Percentiles rank a stretch among this genome's conserved stretches.
phyloP scores from a whole-genome alignment of 1,284 basidiomycete genomes.

The Moesziomyces globuligerus region DNA sequence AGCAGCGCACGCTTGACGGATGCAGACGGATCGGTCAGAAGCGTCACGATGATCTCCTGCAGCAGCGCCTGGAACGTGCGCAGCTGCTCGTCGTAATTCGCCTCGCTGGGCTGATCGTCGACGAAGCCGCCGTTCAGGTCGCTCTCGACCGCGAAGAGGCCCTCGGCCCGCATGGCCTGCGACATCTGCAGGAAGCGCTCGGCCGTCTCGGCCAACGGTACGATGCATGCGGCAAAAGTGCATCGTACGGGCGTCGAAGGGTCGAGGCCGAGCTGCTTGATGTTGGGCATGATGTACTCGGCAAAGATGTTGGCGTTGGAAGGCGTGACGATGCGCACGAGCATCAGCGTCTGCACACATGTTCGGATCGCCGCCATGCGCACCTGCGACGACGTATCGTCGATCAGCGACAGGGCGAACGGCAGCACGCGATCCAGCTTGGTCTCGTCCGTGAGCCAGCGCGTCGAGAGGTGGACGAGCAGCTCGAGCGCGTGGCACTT shows the following conservation, averaged over 20 bases:
- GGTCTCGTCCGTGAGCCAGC: conserved; percentile 88
- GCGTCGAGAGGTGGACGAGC: conserved; percentile 80
- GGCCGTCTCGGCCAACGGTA: conserved; percentile 83
- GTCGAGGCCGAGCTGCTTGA: conserved; percentile 82
- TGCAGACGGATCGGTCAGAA: conserved; percentile 71
- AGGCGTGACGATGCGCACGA: conserved; percentile 86
- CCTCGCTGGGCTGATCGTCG: conserved; percentile 44
- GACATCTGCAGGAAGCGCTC: conserved; percentile 89
- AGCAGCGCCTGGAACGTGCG: conserved; percentile 85
- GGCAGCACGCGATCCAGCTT: conserved; percentile 94
- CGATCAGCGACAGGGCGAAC: conserved; percentile 86
- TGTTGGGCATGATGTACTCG: conserved; percentile 93
- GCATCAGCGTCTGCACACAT: conserved; percentile 83
- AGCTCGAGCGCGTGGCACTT: conserved; percentile 87
- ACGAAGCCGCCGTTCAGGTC: conserved; percentile 75
- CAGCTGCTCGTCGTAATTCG: conserved; percentile 69
- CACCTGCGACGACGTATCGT: conserved; percentile 84
- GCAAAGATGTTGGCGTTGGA: conserved; percentile 86
- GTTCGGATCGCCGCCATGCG: conserved; percentile 77
- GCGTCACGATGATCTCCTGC: conserved; percentile 85
- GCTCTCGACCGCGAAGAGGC: conserved; percentile 76
- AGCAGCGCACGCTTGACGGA: conserved; percentile 73
- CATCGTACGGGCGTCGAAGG: conserved; percentile 86
- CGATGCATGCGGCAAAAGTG: conserved; percentile 87
- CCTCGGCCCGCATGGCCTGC: conserved; percentile 85